Conservation (phyloP, 352 stramenopile species). For the Blastocystis sp. region DNA sequence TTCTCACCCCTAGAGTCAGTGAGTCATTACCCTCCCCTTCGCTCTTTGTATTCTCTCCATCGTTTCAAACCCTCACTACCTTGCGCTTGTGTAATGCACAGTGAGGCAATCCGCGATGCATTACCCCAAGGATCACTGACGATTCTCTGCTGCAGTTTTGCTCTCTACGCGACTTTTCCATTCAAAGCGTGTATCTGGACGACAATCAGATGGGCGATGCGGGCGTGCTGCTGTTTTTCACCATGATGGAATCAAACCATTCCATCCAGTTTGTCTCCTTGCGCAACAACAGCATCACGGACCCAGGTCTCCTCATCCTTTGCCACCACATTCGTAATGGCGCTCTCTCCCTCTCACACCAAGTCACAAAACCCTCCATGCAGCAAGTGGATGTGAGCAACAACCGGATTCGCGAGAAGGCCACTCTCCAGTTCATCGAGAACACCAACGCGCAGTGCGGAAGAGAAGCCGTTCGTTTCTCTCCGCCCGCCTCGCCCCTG, state of each 20-base stretch:
- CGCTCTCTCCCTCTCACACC: background rate
- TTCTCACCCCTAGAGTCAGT: too few relatives aligned
- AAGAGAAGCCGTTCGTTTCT: background rate
- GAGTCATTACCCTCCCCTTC: too few relatives aligned
- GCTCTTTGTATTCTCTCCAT: too few relatives aligned
- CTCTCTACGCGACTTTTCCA: background rate
- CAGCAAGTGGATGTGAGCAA: constrained; percentile 30
- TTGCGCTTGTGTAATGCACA: constrained; percentile 58
- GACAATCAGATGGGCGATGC: constrained; percentile 44
- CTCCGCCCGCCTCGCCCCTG: background rate
- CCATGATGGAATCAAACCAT: constrained; percentile 1
- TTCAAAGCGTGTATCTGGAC: constrained; percentile 38
- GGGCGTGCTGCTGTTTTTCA: constrained; percentile 29
- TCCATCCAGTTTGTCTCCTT: constrained; percentile 7
- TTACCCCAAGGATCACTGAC: constrained; percentile 22
- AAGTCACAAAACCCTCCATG: background rate
- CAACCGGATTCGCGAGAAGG: constrained; percentile 4
- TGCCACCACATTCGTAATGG: background rate
- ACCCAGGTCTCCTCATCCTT: constrained; percentile 11
- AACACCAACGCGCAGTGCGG: background rate
- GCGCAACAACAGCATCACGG: constrained; percentile 55
- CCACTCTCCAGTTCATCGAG: background rate
- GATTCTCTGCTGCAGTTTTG: background rate
- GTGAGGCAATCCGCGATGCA: background rate
- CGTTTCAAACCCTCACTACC: background rate